A percentile compares a stretch with the other conserved stretches of the same genome.
Evolutionary conservation across 371 early-diverging fungal species (phyloP).

Genomic region (Circinella minor): DNA sequence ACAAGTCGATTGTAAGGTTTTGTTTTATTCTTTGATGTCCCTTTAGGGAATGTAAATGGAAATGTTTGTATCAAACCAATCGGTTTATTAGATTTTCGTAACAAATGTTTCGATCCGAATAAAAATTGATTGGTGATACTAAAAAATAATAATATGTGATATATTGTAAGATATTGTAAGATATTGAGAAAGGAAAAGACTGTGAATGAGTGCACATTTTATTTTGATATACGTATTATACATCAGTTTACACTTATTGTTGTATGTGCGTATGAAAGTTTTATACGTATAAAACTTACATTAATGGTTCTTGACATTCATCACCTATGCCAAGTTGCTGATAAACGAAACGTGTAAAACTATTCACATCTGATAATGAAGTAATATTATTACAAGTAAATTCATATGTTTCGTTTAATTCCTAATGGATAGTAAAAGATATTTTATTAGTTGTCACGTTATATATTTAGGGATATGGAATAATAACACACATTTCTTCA

Average conservation of each 20-base stretch:
- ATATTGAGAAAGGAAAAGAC: too few species aligned
- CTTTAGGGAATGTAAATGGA: background rate
- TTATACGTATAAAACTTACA: too few species aligned
- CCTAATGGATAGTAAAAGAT: background rate
- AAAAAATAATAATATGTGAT: too few species aligned
- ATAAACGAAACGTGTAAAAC: background rate
- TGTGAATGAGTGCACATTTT: too few species aligned
- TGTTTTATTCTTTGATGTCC: background rate
- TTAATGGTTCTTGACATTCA: too few species aligned
- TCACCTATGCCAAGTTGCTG: background rate
- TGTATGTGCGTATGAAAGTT: too few species aligned
- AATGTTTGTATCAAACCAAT: background rate
- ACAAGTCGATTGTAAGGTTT: background rate
- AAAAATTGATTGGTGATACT: too few species aligned
- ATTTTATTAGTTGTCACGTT: background rate
- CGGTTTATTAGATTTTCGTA: background rate
- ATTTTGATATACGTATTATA: too few species aligned
- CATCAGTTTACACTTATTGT: too few species aligned
- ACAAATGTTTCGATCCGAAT: background rate
- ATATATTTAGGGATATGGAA: too few species aligned
- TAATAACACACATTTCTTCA: too few species aligned
- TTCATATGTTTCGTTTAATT: slow-evolving; percentile 1
- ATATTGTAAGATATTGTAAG: too few species aligned
- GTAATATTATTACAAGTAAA: background rate
- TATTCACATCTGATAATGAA: background rate